These are phyloP conservation scores for Lodderomyces oxycetoniae DNA, from an alignment of 1,139 yeast species.

Conservation along the genomic window DNA sequence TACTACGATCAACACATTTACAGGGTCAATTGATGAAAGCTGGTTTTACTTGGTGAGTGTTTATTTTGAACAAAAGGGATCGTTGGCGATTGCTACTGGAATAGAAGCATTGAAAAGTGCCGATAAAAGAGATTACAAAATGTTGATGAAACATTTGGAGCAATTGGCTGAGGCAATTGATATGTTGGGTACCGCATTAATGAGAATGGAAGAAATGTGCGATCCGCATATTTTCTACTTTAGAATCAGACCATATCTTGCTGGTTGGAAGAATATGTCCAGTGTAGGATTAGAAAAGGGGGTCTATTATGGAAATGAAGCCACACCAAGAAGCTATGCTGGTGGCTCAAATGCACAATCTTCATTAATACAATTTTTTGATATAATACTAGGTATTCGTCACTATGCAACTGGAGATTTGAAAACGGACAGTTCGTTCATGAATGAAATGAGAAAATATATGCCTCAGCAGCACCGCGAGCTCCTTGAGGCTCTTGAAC, in stretches of 20 bases:
- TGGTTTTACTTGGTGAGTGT: conserved; percentile 93
- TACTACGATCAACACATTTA: conserved; percentile 77
- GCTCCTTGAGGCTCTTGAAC: conserved; percentile 57
- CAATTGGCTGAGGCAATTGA: conserved; percentile 73
- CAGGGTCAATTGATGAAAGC: conserved; percentile 86
- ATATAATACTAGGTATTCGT: conserved; percentile 66
- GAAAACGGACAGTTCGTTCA: conserved; percentile 48
- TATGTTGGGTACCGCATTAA: conserved; percentile 64
- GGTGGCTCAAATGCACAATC: conserved; percentile 97
- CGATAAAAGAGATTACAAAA: conserved; percentile 26
- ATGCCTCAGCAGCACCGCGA: conserved; percentile 87
- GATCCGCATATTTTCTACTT: conserved; percentile 89
- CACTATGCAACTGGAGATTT: conserved; percentile 73
- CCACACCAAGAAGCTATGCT: conserved; percentile 54
- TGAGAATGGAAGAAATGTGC: conserved; percentile 90
- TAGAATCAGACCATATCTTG: conserved; percentile 81
- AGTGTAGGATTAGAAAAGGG: conserved; percentile 82
- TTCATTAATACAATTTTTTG: conserved; percentile 82
- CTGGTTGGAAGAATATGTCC: conserved; percentile 93
- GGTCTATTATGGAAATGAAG: conserved; percentile 68
- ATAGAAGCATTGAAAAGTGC: conserved; percentile 36
- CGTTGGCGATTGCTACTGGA: conserved; percentile 60
- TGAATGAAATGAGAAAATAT: conserved; percentile 78
- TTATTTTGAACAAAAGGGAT: conserved; percentile 79
- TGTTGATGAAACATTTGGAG: conserved; percentile 49